These are phyloP conservation scores for Alternaria novae-zelandiae DNA, from an alignment of 2,329 filamentous ascomycete genomes.

Conservation along the genomic window DNA sequence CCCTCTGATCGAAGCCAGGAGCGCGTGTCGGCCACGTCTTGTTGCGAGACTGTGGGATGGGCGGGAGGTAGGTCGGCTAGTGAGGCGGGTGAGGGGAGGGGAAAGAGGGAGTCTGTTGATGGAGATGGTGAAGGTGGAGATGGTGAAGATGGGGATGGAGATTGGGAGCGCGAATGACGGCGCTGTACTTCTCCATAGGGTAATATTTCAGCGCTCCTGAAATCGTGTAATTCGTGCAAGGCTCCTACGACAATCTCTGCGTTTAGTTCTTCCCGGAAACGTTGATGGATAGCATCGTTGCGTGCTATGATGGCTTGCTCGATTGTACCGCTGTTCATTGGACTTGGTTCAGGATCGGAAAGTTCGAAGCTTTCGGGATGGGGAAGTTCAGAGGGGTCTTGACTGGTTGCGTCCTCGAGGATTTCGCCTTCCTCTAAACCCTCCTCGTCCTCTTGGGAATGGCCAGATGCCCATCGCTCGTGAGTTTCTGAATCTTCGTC, in stretches of 20 bases:
- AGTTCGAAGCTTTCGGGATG: background rate
- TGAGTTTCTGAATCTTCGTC: background rate
- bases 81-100: background rate
- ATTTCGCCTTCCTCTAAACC: background rate
- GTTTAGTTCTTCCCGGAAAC: background rate
- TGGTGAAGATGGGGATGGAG: background rate
- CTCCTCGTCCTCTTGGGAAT: background rate
- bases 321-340: background rate
- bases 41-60: background rate
- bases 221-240: background rate
- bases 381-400: background rate
- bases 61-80: background rate
- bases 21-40: background rate
- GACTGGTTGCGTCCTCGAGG: background rate
- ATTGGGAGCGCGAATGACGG: background rate
- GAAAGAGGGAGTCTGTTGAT: background rate
- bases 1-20: background rate
- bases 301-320: background rate
- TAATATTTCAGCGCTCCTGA: background rate
- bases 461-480: background rate
- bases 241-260: background rate
- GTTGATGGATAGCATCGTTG: background rate
- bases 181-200: background rate
- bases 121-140: background rate
- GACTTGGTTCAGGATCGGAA: background rate